Conservation (phyloP, 1,139 yeast genomes). For the Neolecta irregularis region DNA sequence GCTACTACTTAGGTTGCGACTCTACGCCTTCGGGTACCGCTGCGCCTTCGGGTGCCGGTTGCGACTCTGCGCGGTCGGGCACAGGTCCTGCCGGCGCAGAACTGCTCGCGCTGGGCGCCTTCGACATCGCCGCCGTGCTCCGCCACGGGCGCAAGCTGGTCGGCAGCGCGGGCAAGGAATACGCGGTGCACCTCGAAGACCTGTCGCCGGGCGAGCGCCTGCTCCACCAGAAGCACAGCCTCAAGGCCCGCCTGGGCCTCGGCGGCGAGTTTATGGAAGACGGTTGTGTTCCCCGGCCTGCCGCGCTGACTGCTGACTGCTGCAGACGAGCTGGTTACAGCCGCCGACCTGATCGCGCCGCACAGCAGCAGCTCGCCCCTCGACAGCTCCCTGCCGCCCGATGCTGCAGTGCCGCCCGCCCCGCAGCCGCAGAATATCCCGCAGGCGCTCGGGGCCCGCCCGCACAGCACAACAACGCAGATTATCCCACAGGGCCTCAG, state of each 20-base stretch:
- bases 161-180: slow-evolving; percentile 48
- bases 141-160: slow-evolving; percentile 55
- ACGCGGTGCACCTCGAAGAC: slow-evolving; percentile 25
- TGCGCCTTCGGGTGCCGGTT: slow-evolving; percentile 2
- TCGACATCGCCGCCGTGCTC: slow-evolving; percentile 50
- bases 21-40: slow-evolving; percentile 2
- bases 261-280: slow-evolving; percentile 31
- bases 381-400: slow-evolving; percentile 12
- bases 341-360: slow-evolving; percentile 4
- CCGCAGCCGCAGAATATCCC: slow-evolving; percentile 7
- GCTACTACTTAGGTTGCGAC: slow-evolving; percentile 47
- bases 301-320: neutral
- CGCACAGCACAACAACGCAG: slow-evolving; percentile 16
- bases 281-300: slow-evolving; percentile 16
- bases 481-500: too few relatives aligned
- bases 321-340: slow-evolving; percentile 5
- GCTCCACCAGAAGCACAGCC: slow-evolving; percentile 26
- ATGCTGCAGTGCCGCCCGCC: slow-evolving; percentile 8
- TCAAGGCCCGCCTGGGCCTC: slow-evolving; percentile 30
- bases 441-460: slow-evolving; percentile 16
- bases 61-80: neutral
- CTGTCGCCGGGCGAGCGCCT: slow-evolving; percentile 29
- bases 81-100: slow-evolving; percentile 21
- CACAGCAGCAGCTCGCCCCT: slow-evolving; percentile 14
- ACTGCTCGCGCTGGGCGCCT: slow-evolving; percentile 44